Evolutionary conservation across 179 eudicot genomes (phyloP), one percentile per base, ranked within the genome.

Genomic region (Actinidia arguta): DNA sequence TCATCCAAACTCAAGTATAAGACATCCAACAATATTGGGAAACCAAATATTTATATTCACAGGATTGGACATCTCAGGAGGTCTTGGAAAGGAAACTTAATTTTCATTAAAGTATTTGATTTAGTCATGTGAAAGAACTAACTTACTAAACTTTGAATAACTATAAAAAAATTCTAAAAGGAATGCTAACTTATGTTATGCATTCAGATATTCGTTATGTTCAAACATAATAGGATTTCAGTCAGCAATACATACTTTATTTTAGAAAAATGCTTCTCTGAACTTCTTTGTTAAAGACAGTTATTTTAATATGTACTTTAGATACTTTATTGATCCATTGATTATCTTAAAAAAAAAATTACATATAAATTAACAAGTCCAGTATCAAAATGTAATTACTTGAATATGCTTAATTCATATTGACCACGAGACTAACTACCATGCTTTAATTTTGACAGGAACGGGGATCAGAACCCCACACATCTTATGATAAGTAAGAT

Each of bases 391-490:
- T 39, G 42, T 39, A 39, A 39, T 39, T 39, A 39, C 69, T 27
- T 11, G 69, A 64, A 27, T 64, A 31, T 42, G 5, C 64, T 36
- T 61, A 51, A 25, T 58, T 14, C 14, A 47, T 13, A 12, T 39
- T 42, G 39, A 39, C 63, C 68, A 42, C 47, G 36, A 44, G 36
- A 20, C 54, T n/a, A 63, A 58, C 39, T 59, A 58, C 46, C 52
- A 42, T 59, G 67, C 68, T 76, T 58, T 59, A 58, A 52, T 44
- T 63, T 76, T 76, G 79, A 42, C 52, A 76, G 79, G 79, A 76
- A 56, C 10, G 20, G 67, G 39, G 59, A 76, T 20, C 48, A 59
- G 25, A 76, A 20, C 25, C 79, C 20, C 51, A 10, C 22, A 27
- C 51, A 17, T 56, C 46, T 27, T 58, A n/a, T 36, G 9, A 56